Evolutionary conservation across 805 yeast genomes (phyloP).

Genomic region (Yarrowia hollandica): DNA sequence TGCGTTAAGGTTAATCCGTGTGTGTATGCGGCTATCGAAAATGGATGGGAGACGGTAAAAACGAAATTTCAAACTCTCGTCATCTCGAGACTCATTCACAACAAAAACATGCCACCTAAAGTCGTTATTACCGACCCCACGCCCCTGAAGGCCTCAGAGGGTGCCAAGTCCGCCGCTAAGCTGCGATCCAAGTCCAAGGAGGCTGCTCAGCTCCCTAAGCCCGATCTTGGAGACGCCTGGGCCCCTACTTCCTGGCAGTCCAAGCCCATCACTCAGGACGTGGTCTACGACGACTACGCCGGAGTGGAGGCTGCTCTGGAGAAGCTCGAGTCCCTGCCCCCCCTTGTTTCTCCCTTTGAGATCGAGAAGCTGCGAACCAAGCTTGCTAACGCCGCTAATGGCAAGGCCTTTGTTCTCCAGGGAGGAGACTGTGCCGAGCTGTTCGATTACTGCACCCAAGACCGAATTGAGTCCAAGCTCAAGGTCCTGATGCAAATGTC

Average conservation of each 20-base stretch:
- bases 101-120: slow-evolving; percentile 34
- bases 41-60: background rate
- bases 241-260: slow-evolving; percentile 47
- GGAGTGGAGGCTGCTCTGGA: slow-evolving; percentile 45
- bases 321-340: slow-evolving; percentile 47
- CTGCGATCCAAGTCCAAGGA: slow-evolving; percentile 43
- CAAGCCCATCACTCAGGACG: slow-evolving; percentile 48
- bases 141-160: slow-evolving; percentile 42
- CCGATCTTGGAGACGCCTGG: slow-evolving; percentile 39
- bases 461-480: slow-evolving; percentile 45
- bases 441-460: slow-evolving; percentile 47
- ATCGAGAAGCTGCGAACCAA: slow-evolving; percentile 41
- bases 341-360: slow-evolving; percentile 45
- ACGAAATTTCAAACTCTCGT: background rate
- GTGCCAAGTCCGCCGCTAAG: slow-evolving; percentile 44
- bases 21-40: slow-evolving; percentile 19
- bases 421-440: slow-evolving; percentile 51
- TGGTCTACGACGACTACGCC: slow-evolving; percentile 44
- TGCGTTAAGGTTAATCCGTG: background rate
- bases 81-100: slow-evolving; percentile 6
- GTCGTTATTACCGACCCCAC: slow-evolving; percentile 41
- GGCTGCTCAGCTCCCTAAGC: slow-evolving; percentile 5
- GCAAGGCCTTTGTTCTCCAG: slow-evolving; percentile 47
- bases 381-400: slow-evolving; percentile 46
- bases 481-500: slow-evolving; percentile 48